Base-by-base conservation (phyloP, 768 basidiomycete genomes). In the Rhizopogon vesiculosus region DNA sequence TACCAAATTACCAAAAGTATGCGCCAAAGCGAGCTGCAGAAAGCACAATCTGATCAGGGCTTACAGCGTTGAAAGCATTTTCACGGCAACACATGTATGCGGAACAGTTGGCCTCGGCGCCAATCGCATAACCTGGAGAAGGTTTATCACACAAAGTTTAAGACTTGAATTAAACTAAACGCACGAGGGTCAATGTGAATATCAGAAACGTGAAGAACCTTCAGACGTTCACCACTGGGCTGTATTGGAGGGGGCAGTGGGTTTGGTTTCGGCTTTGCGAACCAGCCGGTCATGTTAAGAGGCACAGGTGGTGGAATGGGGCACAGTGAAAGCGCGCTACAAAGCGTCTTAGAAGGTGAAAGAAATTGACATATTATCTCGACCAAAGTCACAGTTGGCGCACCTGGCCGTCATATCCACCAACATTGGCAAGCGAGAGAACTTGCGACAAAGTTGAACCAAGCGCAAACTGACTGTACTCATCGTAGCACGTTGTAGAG, bases 71-170 rank as follows among this genome's bases (percentile, higher is more conserved):
- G 65, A 69, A 69, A 15, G 70, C 71, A 54, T 81, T 79, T 31
- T 69, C 62, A 22, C 88, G 77, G 63, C 88, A 91, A 65, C 88
- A 91, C 28, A 80, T 66, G 29, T 78, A 80, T 28, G 77, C 71
- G 16, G 81, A 81, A 66, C 88, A 89, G 61, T 87, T 86, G 1
- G 81, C 86, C 67, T 88, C 87, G 9, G 84, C 69, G 18, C 85
- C 83, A n/a, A 78, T 88, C 7, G 83, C 75, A 53, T 83, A 89
- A 28, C 87, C 85, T 86, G 52, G 19, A 55, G 41, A 39, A 51
- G n/a, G 2, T 33, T 45, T 0, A 22, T 46, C 49, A 51, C 8
- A 16, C 2, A 33, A 9, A 6, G 13, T 28, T 19, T n/a, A 10
- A 38, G n/a, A 46, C 13, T 7, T 7, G 35, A 13, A n/a, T 19